Conservation (phyloP, 768 basidiomycete genomes). For the Mrakia hoshinonis region DNA sequence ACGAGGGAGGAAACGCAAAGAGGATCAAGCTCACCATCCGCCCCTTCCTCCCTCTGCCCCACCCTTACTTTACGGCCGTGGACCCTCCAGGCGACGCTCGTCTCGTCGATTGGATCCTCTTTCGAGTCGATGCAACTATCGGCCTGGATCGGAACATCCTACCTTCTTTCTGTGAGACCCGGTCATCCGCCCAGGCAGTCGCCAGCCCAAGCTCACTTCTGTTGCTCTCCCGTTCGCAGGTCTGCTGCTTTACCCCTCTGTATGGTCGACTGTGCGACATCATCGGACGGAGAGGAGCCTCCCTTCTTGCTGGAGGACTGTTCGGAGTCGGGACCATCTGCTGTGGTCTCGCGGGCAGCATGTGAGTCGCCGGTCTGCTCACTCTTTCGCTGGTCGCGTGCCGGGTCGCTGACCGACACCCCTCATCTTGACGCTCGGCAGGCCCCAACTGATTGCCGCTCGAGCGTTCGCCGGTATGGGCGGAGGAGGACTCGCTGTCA, state of each 20-base stretch:
- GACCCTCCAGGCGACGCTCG: constrained; percentile 11
- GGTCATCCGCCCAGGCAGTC: too few species aligned
- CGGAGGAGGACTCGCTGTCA: constrained; percentile 52
- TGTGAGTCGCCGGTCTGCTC: constrained; percentile 69
- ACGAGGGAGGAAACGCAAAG: not conserved
- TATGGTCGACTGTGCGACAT: constrained; percentile 42
- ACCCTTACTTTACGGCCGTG: too few species aligned
- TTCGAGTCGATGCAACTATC: constrained; percentile 23
- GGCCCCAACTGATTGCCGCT: constrained; percentile 21
- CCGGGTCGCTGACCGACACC: not conserved
- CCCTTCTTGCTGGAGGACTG: constrained; percentile 70
- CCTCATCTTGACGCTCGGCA: not conserved
- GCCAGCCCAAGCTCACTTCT: too few species aligned
- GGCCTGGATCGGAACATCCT: constrained; percentile 26
- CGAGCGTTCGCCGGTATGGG: constrained; percentile 85
- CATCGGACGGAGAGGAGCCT: constrained; percentile 62
- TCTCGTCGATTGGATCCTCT: constrained; percentile 18
- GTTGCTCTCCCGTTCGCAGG: too few species aligned
- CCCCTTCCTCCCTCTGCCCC: not conserved
- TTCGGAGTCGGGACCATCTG: constrained; percentile 70
- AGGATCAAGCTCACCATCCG: not conserved
- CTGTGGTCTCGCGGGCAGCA: constrained; percentile 78
- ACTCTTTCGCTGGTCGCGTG: too few species aligned
- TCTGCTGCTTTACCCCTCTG: constrained; percentile 73
- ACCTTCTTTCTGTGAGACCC: constrained; percentile 14